Base-by-base conservation (phyloP, 2,329 filamentous ascomycete genomes). In the Aureobasidium sp. region DNA sequence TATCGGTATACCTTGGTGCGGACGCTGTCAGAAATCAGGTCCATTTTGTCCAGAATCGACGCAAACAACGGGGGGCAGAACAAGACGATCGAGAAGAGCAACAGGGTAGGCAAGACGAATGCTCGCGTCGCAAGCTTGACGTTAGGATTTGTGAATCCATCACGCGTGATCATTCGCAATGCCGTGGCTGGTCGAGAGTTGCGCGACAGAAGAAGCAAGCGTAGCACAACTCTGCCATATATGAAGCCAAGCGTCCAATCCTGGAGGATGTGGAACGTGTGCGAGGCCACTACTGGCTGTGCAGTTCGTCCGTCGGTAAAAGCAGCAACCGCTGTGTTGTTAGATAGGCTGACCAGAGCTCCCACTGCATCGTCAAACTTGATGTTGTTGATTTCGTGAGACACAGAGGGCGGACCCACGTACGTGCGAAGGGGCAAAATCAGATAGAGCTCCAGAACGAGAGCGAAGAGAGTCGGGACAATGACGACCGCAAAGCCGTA, bases 231-330 rank as follows among this genome's bases (percentile, higher is more conserved):
- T 59, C 95, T 90, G 25, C 94, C 78, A 67, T 95, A 96, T 3
- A 98, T 77, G 19, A 98, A 79, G 4, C 93, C 93, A 1, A 98
- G 75, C 0, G 90, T 95, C 90, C 91, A 98, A 55, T 90, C 85
- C 66, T 97, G 91, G 37, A 97, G 84, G 57, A 97, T 78, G 57
- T 94, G 86, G 37, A 97, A 81, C 6, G 84, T 87, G 64, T 94
- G 88, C 14, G 69, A 35, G 16, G 34, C 45, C 42, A 40, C 41
- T 25, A 24, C 32, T 3, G 22, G n/a, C 16, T 41, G 37, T 25
- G 32, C 19, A 25, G n/a, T n/a, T 40, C 27, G 45, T 14, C 14
- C 25, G 16, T 27, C 29, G 7, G 24, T n/a, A 12, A 39, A 24
- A 25, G 38, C 16, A 11, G 48, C 14, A 6, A 24, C 6, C 8